Conservation (phyloP, 768 basidiomycete species). For the Hortiboletus flavorubellus region DNA sequence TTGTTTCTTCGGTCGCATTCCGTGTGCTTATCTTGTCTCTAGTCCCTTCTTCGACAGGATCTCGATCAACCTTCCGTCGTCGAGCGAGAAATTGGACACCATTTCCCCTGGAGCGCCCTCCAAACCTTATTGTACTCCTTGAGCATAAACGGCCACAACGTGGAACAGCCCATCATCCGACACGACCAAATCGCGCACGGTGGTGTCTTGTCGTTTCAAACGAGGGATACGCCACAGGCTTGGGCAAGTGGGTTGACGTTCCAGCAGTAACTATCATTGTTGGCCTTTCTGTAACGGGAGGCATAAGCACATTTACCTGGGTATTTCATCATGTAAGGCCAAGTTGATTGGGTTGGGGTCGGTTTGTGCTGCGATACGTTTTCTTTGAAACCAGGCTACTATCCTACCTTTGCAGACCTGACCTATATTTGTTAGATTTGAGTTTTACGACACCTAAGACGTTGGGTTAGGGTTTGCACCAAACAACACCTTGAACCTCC, state of each 20-base stretch:
- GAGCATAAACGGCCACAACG: constrained; percentile 47
- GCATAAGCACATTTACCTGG: not conserved
- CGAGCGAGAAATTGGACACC: constrained; percentile 43
- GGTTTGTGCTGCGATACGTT: not conserved
- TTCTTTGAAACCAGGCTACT: not conserved
- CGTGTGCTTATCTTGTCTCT: not conserved
- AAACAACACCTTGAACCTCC: no score
- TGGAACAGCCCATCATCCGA: constrained; percentile 47
- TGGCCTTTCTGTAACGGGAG: not conserved
- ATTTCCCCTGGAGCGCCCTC: constrained; percentile 52
- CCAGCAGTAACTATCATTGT: not conserved
- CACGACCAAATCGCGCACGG: constrained; percentile 63
- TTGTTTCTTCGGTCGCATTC: not conserved
- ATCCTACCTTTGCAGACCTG: no score
- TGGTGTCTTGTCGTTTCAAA: constrained; percentile 58
- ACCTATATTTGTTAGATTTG: no score
- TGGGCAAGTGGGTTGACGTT: constrained; percentile 34
- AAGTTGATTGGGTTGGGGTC: not conserved
- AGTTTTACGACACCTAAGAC: no score
- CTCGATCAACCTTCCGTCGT: constrained; percentile 50
- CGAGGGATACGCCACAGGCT: constrained; percentile 48
- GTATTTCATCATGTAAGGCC: not conserved
- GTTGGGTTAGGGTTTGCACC: no score
- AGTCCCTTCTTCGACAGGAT: constrained; percentile 55
- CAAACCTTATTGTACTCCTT: constrained; percentile 60